Evolutionary conservation across 2,329 filamentous ascomycete species (phyloP), one percentile per base, ranked within the genome.

Genomic region (Claviceps maximensis): DNA sequence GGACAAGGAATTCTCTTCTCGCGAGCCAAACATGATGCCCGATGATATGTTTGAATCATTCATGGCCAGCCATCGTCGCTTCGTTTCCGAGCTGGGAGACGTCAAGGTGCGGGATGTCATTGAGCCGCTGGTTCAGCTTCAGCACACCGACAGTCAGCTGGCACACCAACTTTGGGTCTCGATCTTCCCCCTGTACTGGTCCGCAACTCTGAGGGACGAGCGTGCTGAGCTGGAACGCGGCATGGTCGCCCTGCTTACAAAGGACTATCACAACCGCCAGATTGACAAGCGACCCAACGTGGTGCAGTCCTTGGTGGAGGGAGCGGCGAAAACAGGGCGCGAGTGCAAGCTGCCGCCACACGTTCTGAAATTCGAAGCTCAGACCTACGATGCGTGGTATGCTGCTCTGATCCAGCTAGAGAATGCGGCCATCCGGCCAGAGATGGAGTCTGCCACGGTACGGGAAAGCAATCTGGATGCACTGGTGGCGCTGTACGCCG

Each of bases 321-420:
- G 89, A 42, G 86, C 88, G 38, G 87, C 90, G 15, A 86, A 85
- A 62, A 84, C 90, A 2, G 87, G 79, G 71, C 91, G 93, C 0
- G 80, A 87, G 23, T 94, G 93, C 70, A 95, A 93, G 69, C 83
- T 98, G 49, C 93, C 93, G 7, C 89, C 93, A 0, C 93, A 98
- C 63, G 89, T 97, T 40, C 82, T 98, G 71, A 98, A 98, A 65
- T 97, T 90, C 61, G 79, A 94, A 53, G 91, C 89, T 21, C 88
- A 87, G 66, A 95, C 89, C 0, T 98, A 95, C 65, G 90, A 96
- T 67, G 87, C 86, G 0, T 98, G 93, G 94, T 98, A 98, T 65
- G 90, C 89, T n/a, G 88, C 88, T 15, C 78, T 95, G 23, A 83
- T 86, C 15, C 90, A 93, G 61, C 81, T 98, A 57, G 93, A 99